Percentiles rank a stretch among this genome's conserved stretches.
Conservation (phyloP, 139 green algal species). For the Pycnococcus provasolii region DNA sequence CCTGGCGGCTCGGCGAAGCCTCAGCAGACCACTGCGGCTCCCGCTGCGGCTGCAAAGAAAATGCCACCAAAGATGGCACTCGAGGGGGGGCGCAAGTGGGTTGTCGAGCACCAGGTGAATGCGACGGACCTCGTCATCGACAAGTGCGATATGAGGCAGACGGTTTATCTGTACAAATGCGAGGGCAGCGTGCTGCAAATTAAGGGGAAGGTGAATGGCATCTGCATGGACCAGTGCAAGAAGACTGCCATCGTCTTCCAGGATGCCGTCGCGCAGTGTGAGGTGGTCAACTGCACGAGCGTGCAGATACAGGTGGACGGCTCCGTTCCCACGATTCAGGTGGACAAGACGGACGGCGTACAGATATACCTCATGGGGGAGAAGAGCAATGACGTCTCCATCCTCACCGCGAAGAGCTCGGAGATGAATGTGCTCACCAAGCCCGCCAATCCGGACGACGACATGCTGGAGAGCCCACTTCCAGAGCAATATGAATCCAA, state of each 20-base stretch:
- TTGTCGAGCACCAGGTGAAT: conserved; percentile 59
- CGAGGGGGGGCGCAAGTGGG: conserved; percentile 72
- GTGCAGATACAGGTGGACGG: conserved; percentile 64
- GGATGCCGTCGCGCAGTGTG: conserved; percentile 56
- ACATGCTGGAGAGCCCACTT: conserved; percentile 53
- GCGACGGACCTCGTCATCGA: conserved; percentile 51
- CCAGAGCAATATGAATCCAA: conserved; percentile 77
- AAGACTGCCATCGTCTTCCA: conserved; percentile 60
- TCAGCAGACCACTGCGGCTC: background rate
- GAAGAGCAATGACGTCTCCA: conserved; percentile 31
- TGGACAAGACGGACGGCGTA: conserved; percentile 83
- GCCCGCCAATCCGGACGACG: conserved; percentile 32
- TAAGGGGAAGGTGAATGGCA: conserved; percentile 78
- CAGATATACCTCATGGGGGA: conserved; percentile 60
- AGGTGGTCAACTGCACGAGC: conserved; percentile 75
- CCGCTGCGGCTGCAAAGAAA: conserved; percentile 2
- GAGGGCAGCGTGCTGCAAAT: conserved; percentile 45
- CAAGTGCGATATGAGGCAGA: conserved; percentile 58
- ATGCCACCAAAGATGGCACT: conserved; percentile 53
- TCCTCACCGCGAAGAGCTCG: conserved; percentile 75
- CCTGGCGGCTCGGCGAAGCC: background rate
- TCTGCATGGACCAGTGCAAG: conserved; percentile 81
- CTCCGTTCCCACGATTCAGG: conserved; percentile 58
- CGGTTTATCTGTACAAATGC: conserved; percentile 86
- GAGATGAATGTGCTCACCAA: conserved; percentile 67